These are phyloP conservation scores for Arabidopsis suecica DNA, from an alignment of 345 rosid species.

Conservation along the genomic window DNA sequence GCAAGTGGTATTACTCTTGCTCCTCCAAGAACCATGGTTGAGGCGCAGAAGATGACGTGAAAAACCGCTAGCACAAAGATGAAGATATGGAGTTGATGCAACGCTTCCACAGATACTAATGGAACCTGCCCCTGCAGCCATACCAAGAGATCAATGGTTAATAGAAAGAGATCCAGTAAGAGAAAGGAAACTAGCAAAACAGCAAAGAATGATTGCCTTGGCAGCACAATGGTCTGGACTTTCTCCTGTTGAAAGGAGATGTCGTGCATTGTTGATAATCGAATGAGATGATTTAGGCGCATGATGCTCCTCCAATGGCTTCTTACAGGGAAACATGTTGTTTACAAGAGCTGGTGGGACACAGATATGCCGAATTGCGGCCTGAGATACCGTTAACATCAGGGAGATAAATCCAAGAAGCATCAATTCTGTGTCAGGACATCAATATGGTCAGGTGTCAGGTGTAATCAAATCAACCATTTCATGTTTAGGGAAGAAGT, in stretches of 20 bases:
- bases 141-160: conserved; percentile 1
- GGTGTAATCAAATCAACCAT: conserved; percentile 1
- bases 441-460: conserved; percentile 38
- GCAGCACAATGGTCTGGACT: conserved; percentile 44
- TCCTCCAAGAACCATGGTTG: conserved; percentile 81
- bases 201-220: conserved; percentile 40
- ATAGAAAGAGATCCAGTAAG: neutral
- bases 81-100: conserved; percentile 89
- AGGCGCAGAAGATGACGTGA: conserved; percentile 76
- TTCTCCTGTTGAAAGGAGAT: conserved; percentile 49
- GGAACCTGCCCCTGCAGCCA: conserved; percentile 67
- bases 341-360: conserved; percentile 56
- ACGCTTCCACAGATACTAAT: conserved; percentile 69
- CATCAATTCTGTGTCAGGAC: conserved; percentile 80
- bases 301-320: conserved; percentile 37
- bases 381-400: conserved; percentile 68
- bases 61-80: conserved; percentile 85
- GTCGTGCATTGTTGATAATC: conserved; percentile 43
- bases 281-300: conserved; percentile 43
- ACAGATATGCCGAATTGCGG: conserved; percentile 61
- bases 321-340: conserved; percentile 80
- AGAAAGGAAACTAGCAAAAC: neutral
- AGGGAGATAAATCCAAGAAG: conserved; percentile 91
- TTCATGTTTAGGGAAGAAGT: conserved; percentile 5
- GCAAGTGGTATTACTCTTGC: conserved; percentile 58